A percentile compares a stretch with the other conserved stretches of the same genome.
Conservation (phyloP, 2,329 filamentous ascomycete species). For the Epichloe glyceriae region DNA sequence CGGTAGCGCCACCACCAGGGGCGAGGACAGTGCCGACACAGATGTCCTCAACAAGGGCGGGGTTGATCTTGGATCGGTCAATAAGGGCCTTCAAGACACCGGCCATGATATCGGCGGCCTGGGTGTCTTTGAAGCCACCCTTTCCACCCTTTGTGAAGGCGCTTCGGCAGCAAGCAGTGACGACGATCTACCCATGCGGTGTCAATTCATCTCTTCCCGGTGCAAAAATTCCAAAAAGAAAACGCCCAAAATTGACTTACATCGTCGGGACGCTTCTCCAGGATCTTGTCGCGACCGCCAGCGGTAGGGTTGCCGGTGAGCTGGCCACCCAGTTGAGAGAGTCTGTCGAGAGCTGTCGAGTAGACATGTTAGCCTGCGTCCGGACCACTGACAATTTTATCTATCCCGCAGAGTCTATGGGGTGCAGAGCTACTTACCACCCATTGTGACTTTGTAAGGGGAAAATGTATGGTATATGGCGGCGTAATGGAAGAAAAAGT, state of each 20-base stretch:
- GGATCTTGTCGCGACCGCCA: conserved; percentile 40
- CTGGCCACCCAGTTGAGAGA: conserved; percentile 50
- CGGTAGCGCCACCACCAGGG: conserved; percentile 87
- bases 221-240: not conserved
- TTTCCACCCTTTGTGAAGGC: conserved; percentile 87
- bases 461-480: not conserved
- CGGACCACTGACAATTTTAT: not conserved
- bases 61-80: conserved; percentile 78
- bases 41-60: conserved; percentile 78
- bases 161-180: conserved; percentile 84
- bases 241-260: conserved; percentile 24
- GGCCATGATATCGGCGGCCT: conserved; percentile 70
- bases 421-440: conserved; percentile 18
- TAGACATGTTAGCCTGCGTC: not conserved
- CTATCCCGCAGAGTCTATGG: not conserved
- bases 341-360: conserved; percentile 38
- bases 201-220: not conserved
- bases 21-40: conserved; percentile 83
- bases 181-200: conserved; percentile 50
- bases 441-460: conserved; percentile 17
- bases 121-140: conserved; percentile 91
- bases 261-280: conserved; percentile 56
- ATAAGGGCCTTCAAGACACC: conserved; percentile 74
- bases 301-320: conserved; percentile 45
- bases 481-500: not conserved